A percentile compares a stretch with the other conserved stretches of the same genome.
These are phyloP conservation scores for Xylariales sp. DNA, from an alignment of 2,329 filamentous ascomycete species.

Conservation along the genomic window DNA sequence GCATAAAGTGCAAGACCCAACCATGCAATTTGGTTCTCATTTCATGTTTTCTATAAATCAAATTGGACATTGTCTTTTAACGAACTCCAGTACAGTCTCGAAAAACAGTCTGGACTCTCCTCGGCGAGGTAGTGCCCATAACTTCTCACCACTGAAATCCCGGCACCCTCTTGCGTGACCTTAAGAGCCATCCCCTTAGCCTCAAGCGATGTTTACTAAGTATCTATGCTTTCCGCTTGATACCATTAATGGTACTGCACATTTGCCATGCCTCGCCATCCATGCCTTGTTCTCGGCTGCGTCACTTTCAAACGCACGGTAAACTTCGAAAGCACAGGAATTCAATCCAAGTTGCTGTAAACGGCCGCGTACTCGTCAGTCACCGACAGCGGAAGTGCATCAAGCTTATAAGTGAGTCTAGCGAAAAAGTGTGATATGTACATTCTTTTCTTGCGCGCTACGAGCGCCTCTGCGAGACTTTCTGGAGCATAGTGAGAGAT, in stretches of 20 bases:
- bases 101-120: constrained; percentile 32
- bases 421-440: constrained; percentile 41
- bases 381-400: constrained; percentile 29
- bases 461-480: constrained; percentile 30
- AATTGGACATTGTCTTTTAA: too few species aligned
- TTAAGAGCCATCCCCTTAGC: constrained; percentile 26
- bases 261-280: constrained; percentile 26
- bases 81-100: too few species aligned
- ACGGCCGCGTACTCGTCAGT: constrained; percentile 33
- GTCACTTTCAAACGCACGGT: constrained; percentile 29
- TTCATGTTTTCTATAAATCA: too few species aligned
- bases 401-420: constrained; percentile 29
- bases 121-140: constrained; percentile 32
- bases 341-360: constrained; percentile 31
- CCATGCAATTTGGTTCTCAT: too few species aligned
- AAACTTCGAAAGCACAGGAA: constrained; percentile 27
- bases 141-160: constrained; percentile 20
- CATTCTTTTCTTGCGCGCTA: constrained; percentile 32
- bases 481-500: constrained; percentile 34
- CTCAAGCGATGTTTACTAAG: constrained; percentile 15
- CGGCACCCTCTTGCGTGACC: constrained; percentile 23
- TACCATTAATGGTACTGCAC: constrained; percentile 23
- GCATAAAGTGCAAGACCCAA: too few species aligned
- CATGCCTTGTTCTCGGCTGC: constrained; percentile 24
- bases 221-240: constrained; percentile 26